Base-by-base conservation (phyloP, 2,329 filamentous ascomycete species). In the Davidsoniella eucalypti region DNA sequence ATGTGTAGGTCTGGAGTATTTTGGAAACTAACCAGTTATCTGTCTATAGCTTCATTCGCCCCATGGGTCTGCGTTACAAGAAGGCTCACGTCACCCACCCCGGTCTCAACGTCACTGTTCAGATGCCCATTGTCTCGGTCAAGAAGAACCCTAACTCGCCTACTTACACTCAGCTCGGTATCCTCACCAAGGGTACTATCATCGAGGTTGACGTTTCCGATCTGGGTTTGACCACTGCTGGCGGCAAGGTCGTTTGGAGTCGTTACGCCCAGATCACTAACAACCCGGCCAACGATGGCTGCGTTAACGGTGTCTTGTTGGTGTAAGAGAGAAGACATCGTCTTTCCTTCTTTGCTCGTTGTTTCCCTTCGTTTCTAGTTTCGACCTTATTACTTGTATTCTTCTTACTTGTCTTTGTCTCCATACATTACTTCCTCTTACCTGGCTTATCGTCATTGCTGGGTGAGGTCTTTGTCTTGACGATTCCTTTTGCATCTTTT, bases 191-290 rank as follows among this genome's bases (percentile, higher is more conserved):
- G 67, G 86, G 86, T 56, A 90, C 68, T 0, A 64, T 72, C 46
- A 78, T 90, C 60, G 90, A 96, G 67, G 87, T 96, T 59, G 94
- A 98, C 62, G 87, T 95, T 26, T 84, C 77, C 51, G 92, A 98
- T 64, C 67, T 96, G 55, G 92, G 92, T 55, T 70, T 96, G 54
- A 87, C 93, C 14, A 96, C 92, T 2, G 82, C 88, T 1, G 81
- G 80, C 55, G 92, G 92, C 55, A 95, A 95, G 69, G 86, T 94
- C 7, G 86, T 90, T 5, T 95, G 88, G 88, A 87, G 86, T 58
- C 74, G 85, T 57, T 92, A 81, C 67, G 84, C 84, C 6, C 83
- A 87, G 65, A 72, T 85, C 41, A 72, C 73, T 18, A 74, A 73
- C 60, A 69, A 69, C 56, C 67, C 67, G 2, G 69, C 72, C 59